Base-by-base conservation (phyloP, 1,139 yeast genomes). In the Hanseniaspora uvarum region DNA sequence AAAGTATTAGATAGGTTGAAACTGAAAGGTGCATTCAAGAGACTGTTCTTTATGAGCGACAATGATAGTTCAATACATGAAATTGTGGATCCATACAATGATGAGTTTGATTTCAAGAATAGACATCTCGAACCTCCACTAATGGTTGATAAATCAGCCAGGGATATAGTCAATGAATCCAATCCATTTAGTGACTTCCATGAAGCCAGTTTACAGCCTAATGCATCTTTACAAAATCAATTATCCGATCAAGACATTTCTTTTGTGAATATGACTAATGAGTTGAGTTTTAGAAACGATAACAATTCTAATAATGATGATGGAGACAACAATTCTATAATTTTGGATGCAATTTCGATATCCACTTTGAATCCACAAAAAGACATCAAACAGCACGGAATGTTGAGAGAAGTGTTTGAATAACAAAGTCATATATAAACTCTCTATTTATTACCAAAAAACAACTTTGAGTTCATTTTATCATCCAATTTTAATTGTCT, bases 41-140 rank as follows among this genome's bases (percentile, higher is more conserved):
- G 18, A 11, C 10, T 41, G 33, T 18, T 28, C 10, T 21, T 18
- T 5, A 34, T 28, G 4, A 21, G 16, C 5, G 26, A 30, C 19
- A 19, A 24, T 5, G 12, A 23, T 5, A 39, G n/a, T 16, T 16
- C n/a, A 5, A 16, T 38, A 5, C 28, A 47, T 1, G 46, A 30
- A 30, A 44, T 44, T 12, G 30, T 44, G n/a, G 59, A 64, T 50
- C 67, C 67, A 11, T 65, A 62, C 43, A 61, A 58, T 39, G 61
- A 62, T 37, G 67, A 64, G 52, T 62, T 62, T 52, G 58, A 63
- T 44, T 62, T 62, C 48, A 58, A 55, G 36, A 57, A 57, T 18
- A 59, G 65, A 18, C 47, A 52, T 19, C 14, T 53, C 7, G 38
- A 43, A 19, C 45, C 55, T 1, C 55, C 55, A 10, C 26, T 48